These are phyloP conservation scores for Geotrichum klebahnii DNA, from an alignment of 1,139 yeast genomes.

Conservation along the genomic window DNA sequence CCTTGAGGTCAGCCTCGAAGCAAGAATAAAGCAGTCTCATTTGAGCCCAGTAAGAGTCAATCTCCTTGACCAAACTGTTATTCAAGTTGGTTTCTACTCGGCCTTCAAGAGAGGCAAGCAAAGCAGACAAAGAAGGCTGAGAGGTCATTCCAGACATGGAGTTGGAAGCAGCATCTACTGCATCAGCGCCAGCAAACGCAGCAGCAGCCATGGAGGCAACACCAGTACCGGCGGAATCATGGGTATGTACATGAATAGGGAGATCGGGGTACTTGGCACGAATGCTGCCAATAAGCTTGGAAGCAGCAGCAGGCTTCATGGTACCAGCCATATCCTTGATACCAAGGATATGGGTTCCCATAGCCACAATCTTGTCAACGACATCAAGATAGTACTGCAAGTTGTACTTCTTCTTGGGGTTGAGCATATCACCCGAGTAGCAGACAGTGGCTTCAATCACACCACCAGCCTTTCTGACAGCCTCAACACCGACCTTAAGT, in stretches of 20 bases:
- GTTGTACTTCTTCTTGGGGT: constrained; percentile 91
- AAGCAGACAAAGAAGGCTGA: constrained; percentile 92
- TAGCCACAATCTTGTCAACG: constrained; percentile 75
- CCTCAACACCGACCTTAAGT: constrained; percentile 94
- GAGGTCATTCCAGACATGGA: constrained; percentile 98
- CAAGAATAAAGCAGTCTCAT: constrained; percentile 94
- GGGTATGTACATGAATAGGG: constrained; percentile 98
- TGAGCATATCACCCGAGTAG: constrained; percentile 97
- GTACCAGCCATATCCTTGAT: constrained; percentile 99
- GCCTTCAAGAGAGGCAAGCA: constrained; percentile 88
- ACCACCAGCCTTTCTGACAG: constrained; percentile 97
- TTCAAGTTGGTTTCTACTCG: constrained; percentile 71
- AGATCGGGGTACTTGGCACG: constrained; percentile 85
- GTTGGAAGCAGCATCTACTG: constrained; percentile 94
- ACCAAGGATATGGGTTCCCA: constrained; percentile 97
- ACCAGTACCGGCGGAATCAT: constrained; percentile 99
- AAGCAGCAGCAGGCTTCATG: constrained; percentile 91
- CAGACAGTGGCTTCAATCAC: constrained; percentile 97
- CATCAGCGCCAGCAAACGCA: constrained; percentile 96
- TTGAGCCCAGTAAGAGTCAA: constrained; percentile 97
- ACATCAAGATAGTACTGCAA: constrained; percentile 80
- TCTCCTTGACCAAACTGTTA: constrained; percentile 63
- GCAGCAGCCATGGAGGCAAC: constrained; percentile 94
- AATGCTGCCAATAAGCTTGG: constrained; percentile 67
- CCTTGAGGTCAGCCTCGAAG: constrained; percentile 97